phyloP scores from a whole-genome alignment of 1,139 yeast genomes.

The Hanseniaspora uvarum region DNA sequence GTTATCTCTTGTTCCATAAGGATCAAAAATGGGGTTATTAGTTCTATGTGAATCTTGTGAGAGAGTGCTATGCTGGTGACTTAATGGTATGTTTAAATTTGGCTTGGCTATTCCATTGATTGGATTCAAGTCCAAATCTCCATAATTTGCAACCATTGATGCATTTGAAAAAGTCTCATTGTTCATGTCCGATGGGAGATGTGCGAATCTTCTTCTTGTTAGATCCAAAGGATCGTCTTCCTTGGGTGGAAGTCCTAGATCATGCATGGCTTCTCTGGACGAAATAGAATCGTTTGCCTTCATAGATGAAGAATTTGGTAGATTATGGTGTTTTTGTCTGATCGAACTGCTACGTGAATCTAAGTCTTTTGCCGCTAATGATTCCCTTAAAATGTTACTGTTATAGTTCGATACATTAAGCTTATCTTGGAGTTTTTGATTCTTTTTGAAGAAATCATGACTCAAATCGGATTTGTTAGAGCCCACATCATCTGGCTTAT shows the following conservation, averaged over 20 bases:
- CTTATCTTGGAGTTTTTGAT: conserved; percentile 8
- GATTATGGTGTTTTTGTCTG: not conserved
- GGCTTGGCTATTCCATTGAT: conserved; percentile 7
- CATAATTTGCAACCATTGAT: conserved; percentile 23
- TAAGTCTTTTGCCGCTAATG: not conserved
- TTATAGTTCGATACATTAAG: conserved; percentile 11
- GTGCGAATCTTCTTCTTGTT: not conserved
- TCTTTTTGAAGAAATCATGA: conserved; percentile 18
- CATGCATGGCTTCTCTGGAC: conserved; percentile 1
- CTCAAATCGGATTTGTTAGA: conserved; percentile 16
- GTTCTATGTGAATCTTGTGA: too few species aligned
- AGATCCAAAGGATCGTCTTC: conserved; percentile 10
- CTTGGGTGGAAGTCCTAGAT: conserved; percentile 3
- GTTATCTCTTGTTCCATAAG: conserved; percentile 23
- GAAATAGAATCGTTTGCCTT: not conserved
- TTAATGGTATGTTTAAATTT: not conserved
- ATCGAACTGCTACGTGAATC: conserved; percentile 3
- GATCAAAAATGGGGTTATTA: conserved; percentile 8
- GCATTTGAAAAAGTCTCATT: conserved; percentile 7
- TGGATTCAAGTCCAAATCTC: conserved; percentile 33
- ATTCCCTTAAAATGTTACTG: conserved; percentile 9
- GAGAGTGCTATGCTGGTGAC: not conserved
- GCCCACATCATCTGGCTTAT: conserved; percentile 16
- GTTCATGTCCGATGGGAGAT: not conserved
- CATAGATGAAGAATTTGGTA: not conserved